These are phyloP conservation scores for Brachypodium distachyon DNA, from an alignment of 202 grass and related monocot genomes.

Conservation along the genomic window DNA sequence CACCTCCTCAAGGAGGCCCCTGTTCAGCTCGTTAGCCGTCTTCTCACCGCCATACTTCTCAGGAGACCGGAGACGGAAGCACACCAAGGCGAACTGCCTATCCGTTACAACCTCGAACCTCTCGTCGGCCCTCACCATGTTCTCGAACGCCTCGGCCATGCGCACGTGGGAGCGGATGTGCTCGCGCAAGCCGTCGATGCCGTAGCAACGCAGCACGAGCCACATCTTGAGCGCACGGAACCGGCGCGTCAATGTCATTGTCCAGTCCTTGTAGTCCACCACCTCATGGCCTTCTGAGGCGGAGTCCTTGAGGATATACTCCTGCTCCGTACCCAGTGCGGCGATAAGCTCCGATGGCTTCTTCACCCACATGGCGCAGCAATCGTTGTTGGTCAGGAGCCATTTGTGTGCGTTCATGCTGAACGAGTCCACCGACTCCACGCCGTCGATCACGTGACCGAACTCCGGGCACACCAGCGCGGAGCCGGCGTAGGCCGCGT, in stretches of 20 bases:
- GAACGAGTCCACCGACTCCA: constrained; percentile 55
- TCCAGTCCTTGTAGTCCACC: constrained; percentile 62
- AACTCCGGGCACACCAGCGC: constrained; percentile 56
- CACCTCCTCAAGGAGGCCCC: constrained; percentile 25
- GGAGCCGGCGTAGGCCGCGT: constrained; percentile 60
- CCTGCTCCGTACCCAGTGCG: constrained; percentile 33
- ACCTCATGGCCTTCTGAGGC: constrained; percentile 17
- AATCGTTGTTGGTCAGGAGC: constrained; percentile 59
- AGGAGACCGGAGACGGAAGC: constrained; percentile 26
- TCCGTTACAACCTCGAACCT: constrained; percentile 38
- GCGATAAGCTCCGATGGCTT: neutral
- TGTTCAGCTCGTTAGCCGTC: constrained; percentile 36
- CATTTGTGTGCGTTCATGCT: constrained; percentile 61
- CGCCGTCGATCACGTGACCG: constrained; percentile 23
- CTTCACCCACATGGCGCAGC: constrained; percentile 48
- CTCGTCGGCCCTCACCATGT: constrained; percentile 5
- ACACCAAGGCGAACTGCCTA: constrained; percentile 30
- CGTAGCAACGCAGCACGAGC: constrained; percentile 50
- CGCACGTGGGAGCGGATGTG: constrained; percentile 20
- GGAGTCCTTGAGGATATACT: constrained; percentile 35
- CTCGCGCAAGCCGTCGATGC: constrained; percentile 21
- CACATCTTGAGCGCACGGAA: constrained; percentile 56
- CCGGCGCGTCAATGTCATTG: constrained; percentile 30
- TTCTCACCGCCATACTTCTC: constrained; percentile 28
- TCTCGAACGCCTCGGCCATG: constrained; percentile 35